Conservation (phyloP, 768 basidiomycete species). For the Mycena leptocephala region DNA sequence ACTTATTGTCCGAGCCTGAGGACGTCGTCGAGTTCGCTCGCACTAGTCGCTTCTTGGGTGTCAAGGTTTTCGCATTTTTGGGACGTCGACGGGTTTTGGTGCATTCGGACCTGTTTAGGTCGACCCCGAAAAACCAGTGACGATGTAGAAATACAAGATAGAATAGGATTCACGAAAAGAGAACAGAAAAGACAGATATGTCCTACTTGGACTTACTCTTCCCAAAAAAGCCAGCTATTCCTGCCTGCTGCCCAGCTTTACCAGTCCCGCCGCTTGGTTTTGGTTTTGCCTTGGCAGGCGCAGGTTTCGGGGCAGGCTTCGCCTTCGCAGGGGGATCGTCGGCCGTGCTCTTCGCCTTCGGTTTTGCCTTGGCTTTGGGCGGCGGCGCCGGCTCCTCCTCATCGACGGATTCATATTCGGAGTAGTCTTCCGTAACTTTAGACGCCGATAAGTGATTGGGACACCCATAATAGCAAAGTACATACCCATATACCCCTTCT, state of each 20-base stretch:
- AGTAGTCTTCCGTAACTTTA: conserved; percentile 84
- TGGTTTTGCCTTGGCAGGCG: conserved; percentile 36
- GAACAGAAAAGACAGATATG: background rate
- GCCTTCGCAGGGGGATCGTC: conserved; percentile 40
- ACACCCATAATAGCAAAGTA: conserved; percentile 7
- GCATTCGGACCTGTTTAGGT: no score
- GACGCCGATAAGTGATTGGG: background rate
- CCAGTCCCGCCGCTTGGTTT: conserved; percentile 40
- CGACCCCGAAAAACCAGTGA: no score
- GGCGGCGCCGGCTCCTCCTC: conserved; percentile 59
- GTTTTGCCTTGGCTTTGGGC: conserved; percentile 48
- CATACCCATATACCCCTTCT: conserved; percentile 84
- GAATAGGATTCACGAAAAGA: no score
- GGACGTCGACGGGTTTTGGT: no score
- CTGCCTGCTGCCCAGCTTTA: conserved; percentile 46
- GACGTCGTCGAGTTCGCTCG: no score
- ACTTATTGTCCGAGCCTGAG: no score
- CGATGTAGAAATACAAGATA: no score
- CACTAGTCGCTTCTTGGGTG: no score
- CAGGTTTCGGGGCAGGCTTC: conserved; percentile 28
- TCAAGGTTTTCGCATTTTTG: no score
- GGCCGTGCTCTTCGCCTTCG: conserved; percentile 38
- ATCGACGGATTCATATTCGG: conserved; percentile 85
- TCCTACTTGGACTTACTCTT: conserved; percentile 32
- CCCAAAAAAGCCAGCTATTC: conserved; percentile 56